phyloP scores from a whole-genome alignment of 106 monocot genomes.

The Dendrobium nobile region DNA sequence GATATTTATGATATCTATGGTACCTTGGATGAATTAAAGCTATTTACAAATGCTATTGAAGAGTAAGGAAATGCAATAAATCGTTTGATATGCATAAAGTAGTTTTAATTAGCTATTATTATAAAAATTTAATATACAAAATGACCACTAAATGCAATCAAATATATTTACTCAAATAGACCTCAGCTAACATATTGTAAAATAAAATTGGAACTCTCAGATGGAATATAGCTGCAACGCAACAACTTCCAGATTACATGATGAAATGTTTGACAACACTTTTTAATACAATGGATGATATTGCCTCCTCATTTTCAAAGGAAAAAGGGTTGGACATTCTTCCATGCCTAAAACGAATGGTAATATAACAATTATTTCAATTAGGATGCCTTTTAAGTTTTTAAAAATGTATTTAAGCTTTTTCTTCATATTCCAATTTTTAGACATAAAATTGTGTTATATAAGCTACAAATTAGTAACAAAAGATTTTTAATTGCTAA shows the following conservation, averaged over 20 bases:
- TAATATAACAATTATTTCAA: not conserved
- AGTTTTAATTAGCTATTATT: too few relatives aligned
- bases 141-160: too few relatives aligned
- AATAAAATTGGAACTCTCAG: not conserved
- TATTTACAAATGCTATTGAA: constrained; percentile 42
- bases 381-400: not conserved
- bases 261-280: constrained; percentile 14
- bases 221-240: constrained; percentile 16
- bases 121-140: too few relatives aligned
- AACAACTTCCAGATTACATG: constrained; percentile 29
- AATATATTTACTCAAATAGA: too few relatives aligned
- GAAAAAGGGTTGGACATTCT: constrained; percentile 8
- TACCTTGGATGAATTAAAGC: constrained; percentile 38
- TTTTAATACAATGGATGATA: constrained; percentile 18
- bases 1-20: constrained; percentile 67
- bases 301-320: not conserved
- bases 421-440: not conserved
- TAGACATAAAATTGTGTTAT: not conserved
- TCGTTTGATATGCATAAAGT: too few relatives aligned
- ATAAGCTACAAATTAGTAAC: too few relatives aligned
- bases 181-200: not conserved
- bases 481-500: too few relatives aligned
- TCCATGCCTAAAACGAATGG: not conserved
- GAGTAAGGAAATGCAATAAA: constrained; percentile 18
- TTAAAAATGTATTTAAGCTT: not conserved